Percentiles rank a stretch among this genome's conserved stretches.
Evolutionary conservation across 208 protist genomes (phyloP).

Genomic region (Zelonia costaricensis): DNA sequence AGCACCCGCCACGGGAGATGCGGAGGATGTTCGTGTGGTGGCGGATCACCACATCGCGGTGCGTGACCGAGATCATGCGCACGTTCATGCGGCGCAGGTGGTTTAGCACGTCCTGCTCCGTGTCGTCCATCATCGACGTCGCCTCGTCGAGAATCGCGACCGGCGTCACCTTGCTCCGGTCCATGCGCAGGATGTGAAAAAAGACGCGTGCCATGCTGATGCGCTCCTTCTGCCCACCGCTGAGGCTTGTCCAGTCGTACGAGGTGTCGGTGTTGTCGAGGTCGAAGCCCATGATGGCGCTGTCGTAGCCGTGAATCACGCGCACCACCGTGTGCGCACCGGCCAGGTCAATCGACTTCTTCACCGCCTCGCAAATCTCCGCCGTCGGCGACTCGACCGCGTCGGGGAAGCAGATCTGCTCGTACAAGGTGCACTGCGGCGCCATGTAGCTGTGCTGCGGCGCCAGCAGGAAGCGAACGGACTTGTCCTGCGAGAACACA

Average conservation of each 20-base stretch:
- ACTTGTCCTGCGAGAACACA: constrained; percentile 37
- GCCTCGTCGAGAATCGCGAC: constrained; percentile 86
- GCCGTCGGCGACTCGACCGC: constrained; percentile 20
- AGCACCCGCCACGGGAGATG: constrained; percentile 49
- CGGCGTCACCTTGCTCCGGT: constrained; percentile 49
- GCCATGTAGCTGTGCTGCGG: constrained; percentile 87
- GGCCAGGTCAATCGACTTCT: constrained; percentile 65
- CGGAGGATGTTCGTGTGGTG: constrained; percentile 79
- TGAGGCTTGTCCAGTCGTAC: constrained; percentile 86
- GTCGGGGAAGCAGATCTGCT: constrained; percentile 81
- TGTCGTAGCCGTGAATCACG: constrained; percentile 72
- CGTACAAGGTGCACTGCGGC: constrained; percentile 78
- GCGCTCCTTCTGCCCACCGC: constrained; percentile 87
- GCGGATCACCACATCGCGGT: constrained; percentile 76
- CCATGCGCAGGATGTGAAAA: constrained; percentile 74
- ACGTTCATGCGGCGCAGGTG: constrained; percentile 74
- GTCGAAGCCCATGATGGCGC: constrained; percentile 63
- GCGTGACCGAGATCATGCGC: constrained; percentile 83
- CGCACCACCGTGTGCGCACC: constrained; percentile 75
- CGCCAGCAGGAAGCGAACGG: constrained; percentile 60
- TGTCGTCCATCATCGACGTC: constrained; percentile 91
- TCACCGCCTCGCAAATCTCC: constrained; percentile 35
- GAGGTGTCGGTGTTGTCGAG: constrained; percentile 43
- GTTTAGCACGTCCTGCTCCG: constrained; percentile 80
- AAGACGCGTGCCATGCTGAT: constrained; percentile 88